A percentile compares a stretch with the other conserved stretches of the same genome.
Conservation (phyloP, 2,329 filamentous ascomycete species). For the Myriosclerotinia curreyana region DNA sequence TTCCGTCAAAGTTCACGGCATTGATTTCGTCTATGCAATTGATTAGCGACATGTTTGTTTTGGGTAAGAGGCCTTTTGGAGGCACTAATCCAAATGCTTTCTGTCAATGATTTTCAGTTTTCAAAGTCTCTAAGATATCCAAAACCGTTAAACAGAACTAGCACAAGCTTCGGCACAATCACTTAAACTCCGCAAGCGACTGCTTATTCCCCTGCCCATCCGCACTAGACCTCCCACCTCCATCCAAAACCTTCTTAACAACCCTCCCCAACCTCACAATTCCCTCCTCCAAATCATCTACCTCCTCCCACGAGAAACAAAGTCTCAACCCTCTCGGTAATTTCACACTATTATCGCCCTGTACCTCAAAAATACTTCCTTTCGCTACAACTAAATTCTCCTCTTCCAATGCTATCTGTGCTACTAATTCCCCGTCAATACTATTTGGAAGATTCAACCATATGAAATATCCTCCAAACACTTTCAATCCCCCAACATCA, state of each 20-base stretch:
- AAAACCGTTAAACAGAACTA: neutral
- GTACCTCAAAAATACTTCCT: constrained; percentile 68
- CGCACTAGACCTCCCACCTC: neutral
- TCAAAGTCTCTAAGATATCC: neutral
- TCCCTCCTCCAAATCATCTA: constrained; percentile 63
- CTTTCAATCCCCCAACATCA: constrained; percentile 43
- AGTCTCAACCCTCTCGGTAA: constrained; percentile 62
- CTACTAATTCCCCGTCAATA: constrained; percentile 50
- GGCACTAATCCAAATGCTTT: too few species aligned
- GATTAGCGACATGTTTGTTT: too few species aligned
- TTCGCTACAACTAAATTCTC: constrained; percentile 66
- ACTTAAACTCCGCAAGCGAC: neutral
- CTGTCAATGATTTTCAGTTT: too few species aligned
- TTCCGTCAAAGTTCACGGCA: too few species aligned
- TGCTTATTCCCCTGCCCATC: neutral
- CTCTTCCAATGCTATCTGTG: constrained; percentile 58
- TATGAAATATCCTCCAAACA: constrained; percentile 81
- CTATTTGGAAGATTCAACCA: constrained; percentile 65
- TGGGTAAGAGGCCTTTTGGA: too few species aligned
- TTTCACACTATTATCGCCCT: constrained; percentile 52
- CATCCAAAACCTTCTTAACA: constrained; percentile 35
- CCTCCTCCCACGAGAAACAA: constrained; percentile 71
- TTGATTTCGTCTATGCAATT: too few species aligned
- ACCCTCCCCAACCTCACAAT: constrained; percentile 59
- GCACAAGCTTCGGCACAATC: neutral